Evolutionary conservation across 2,329 filamentous ascomycete genomes (phyloP), one percentile per base, ranked within the genome.

Genomic region (Botrytis hyacinthi): DNA sequence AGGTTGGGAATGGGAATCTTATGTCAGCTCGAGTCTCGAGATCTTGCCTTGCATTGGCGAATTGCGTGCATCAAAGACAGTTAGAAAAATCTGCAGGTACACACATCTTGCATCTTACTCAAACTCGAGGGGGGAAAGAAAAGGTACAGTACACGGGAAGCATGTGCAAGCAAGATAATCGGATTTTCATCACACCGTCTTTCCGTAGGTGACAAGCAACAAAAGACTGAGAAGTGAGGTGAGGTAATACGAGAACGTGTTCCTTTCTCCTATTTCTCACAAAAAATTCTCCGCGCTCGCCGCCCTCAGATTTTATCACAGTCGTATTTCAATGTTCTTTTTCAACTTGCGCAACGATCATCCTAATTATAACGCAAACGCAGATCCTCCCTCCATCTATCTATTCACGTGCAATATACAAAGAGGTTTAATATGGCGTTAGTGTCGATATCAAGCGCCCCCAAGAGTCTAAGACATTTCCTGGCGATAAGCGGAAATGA

Each of bases 181-280:
- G 40, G 54, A 44, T 70, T 63, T 48, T 61, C 42, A 62, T 70
- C 68, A 62, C 68, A 70, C 68, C 68, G 68, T 70, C 68, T 70
- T 70, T 70, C 57, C 57, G 37, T 12, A 62, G 22, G 46, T 40
- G 46, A 70, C 42, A 46, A 46, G 57, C 29, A 29, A 57, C 44
- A n/a, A 37, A 37, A 10, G 2, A 12, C 29, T 1, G 18, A 54
- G 44, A 35, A 0, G 40, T 42, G 14, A 54, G 65, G 32, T 54
- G 44, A 67, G 42, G 65, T 54, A 29, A 67, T 40, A 67, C 65
- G 32, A 67, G 65, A 67, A 40, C 46, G 26, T 42, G 26, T 54
- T 48, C 51, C 46, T 66, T 66, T 48, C 42, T 66, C 65, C 46
- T 54, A 5, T 37, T 16, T 54, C n/a, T 32, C 32, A 32, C 16